Percentiles rank a stretch among this genome's conserved stretches.
phyloP scores from a whole-genome alignment of 257 asterid species.

The Rauvolfia tetraphylla region DNA sequence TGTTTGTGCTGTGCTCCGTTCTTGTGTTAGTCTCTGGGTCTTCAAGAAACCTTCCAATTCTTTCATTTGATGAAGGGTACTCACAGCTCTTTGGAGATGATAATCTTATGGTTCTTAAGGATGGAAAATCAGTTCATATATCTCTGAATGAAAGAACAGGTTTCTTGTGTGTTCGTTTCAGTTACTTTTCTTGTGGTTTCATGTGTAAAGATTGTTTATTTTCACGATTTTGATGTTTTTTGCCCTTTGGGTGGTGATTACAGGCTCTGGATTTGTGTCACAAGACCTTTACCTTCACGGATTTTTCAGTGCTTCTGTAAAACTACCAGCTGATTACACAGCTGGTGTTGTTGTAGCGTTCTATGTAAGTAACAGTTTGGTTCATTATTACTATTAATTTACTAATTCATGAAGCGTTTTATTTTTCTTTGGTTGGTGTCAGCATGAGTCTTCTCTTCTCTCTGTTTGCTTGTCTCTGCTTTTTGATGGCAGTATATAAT shows the following conservation, averaged over 20 bases:
- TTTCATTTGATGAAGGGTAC: constrained; percentile 85
- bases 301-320: constrained; percentile 77
- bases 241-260: neutral
- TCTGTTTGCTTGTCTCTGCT: neutral
- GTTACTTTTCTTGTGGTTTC: neutral
- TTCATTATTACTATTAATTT: neutral
- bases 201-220: constrained; percentile 12
- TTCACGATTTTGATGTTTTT: neutral
- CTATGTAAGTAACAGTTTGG: constrained; percentile 53
- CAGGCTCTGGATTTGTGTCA: constrained; percentile 92
- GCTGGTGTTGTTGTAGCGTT: constrained; percentile 98
- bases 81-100: constrained; percentile 78
- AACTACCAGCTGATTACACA: constrained; percentile 87
- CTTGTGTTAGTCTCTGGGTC: constrained; percentile 44
- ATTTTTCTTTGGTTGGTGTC: constrained; percentile 13
- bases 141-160: constrained; percentile 83
- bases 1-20: constrained; percentile 27
- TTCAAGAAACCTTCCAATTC: constrained; percentile 59
- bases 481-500: neutral
- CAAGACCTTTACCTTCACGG: constrained; percentile 87
- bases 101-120: constrained; percentile 65
- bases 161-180: neutral
- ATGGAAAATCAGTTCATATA: constrained; percentile 69
- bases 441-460: neutral
- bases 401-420: constrained; percentile 47